Evolutionary conservation across 2,329 filamentous ascomycete species (phyloP).

Genomic region (Trichoderma brevicompactum): DNA sequence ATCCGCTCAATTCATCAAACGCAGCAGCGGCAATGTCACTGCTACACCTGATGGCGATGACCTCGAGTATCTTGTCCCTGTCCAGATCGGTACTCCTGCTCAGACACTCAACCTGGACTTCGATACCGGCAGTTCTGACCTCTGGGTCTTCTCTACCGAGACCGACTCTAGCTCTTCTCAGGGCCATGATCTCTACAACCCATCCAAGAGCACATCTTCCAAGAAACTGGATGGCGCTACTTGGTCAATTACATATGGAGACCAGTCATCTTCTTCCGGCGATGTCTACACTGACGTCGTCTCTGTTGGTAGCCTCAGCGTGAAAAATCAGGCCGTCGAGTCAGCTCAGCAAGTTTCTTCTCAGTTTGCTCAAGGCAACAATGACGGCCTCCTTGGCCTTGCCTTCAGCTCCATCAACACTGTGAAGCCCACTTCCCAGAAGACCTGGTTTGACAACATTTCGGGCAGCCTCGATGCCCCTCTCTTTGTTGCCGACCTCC

Average conservation of each 20-base stretch:
- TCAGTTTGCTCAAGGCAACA: constrained; percentile 45
- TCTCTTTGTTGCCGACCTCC: constrained; percentile 72
- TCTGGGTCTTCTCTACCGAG: constrained; percentile 49
- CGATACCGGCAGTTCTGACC: constrained; percentile 37
- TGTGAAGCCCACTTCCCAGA: constrained; percentile 46
- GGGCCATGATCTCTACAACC: constrained; percentile 48
- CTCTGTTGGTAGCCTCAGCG: constrained; percentile 47
- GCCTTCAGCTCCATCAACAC: constrained; percentile 51
- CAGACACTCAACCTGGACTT: constrained; percentile 33
- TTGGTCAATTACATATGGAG: constrained; percentile 52
- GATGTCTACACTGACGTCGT: constrained; percentile 51
- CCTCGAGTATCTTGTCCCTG: constrained; percentile 29
- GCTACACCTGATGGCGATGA: constrained; percentile 27
- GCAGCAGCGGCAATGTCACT: constrained; percentile 22
- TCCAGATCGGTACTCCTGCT: constrained; percentile 33
- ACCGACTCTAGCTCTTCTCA: constrained; percentile 43
- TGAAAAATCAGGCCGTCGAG: constrained; percentile 50
- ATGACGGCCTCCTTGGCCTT: constrained; percentile 53
- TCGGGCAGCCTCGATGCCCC: constrained; percentile 29
- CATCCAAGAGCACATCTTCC: constrained; percentile 45
- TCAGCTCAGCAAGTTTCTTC: constrained; percentile 47
- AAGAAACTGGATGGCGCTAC: constrained; percentile 42
- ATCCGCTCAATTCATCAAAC: constrained; percentile 11
- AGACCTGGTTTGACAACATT: constrained; percentile 49
- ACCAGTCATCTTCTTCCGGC: constrained; percentile 48